Percentiles rank a stretch among this genome's conserved stretches.
phyloP scores from a whole-genome alignment of 2,329 filamentous ascomycete species.

The Furcasterigmium sp. region DNA sequence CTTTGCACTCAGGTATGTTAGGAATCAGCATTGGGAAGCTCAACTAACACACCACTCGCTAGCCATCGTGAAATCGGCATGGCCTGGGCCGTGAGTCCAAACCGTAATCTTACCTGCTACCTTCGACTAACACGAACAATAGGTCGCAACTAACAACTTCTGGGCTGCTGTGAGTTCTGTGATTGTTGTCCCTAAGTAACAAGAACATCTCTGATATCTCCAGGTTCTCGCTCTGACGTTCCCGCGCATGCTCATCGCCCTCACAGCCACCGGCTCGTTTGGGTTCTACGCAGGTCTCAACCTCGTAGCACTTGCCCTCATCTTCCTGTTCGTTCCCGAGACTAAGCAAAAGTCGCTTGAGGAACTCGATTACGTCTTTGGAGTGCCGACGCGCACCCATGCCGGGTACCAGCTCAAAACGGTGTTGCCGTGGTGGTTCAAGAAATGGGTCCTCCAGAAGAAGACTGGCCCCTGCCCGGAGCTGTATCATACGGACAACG shows the following conservation, averaged over 20 bases:
- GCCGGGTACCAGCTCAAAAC: conserved; percentile 23
- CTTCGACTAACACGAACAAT: neutral
- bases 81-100: conserved; percentile 39
- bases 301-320: conserved; percentile 36
- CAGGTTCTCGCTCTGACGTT: conserved; percentile 43
- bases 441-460: neutral
- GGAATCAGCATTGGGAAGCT: no score
- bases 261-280: conserved; percentile 31
- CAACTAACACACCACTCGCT: no score
- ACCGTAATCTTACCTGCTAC: neutral
- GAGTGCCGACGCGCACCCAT: conserved; percentile 23
- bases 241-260: conserved; percentile 38
- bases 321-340: conserved; percentile 44
- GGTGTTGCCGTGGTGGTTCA: conserved; percentile 9
- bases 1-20: conserved; percentile 59
- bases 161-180: conserved; percentile 30
- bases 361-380: conserved; percentile 35
- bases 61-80: conserved; percentile 60
- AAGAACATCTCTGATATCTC: no score
- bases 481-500: neutral
- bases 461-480: neutral
- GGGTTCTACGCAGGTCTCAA: conserved; percentile 43
- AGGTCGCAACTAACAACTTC: conserved; percentile 55
- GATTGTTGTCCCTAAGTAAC: no score
- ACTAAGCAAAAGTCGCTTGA: conserved; percentile 45